Evolutionary conservation across 1,284 basidiomycete species (phyloP), one percentile per base, ranked within the genome.

Genomic region (Apiotrichum gamsii): DNA sequence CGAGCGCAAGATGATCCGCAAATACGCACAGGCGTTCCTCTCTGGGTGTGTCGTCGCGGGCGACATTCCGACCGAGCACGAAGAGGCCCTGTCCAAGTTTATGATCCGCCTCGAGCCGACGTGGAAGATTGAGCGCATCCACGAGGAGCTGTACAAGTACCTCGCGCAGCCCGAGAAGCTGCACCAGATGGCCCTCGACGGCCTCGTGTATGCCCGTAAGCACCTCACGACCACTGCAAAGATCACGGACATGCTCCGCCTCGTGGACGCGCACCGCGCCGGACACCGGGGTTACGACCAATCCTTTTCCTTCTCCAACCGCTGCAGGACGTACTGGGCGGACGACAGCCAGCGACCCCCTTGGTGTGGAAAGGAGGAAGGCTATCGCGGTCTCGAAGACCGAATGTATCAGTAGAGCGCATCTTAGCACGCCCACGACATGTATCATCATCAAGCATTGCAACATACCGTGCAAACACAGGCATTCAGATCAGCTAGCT

Each of bases 1-100:
- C n/a, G 69, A 72, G 51, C 54, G 68, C 25, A 73, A 72, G 57
- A 58, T 70, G 60, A 72, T 72, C 37, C 49, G 70, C 11, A 72
- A 72, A 61, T 73, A 66, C 49, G 65, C 68, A 2, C 70, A 72
- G 56, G 68, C 70, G 3, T 55, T 70, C 18, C 51, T 72, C 5
- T 58, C 56, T n/a, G 69, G 69, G 6, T 71, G 70, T 49, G 70
- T 70, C 8, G 54, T 69, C n/a, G 61, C 68, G 14, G 59, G 60
- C n/a, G 70, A 72, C 46, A 46, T 72, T 18, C 70, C 70, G 9
- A 70, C 70, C 3, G 70, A 72, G 41, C 66, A 70, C 33, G 68
- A 70, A 46, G 59, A 65, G 16, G 61, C 60, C 16, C 50, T 72
- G 25, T 51, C 49, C 10, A 45, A 47, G 28, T 67, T 72, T 29